Base-by-base conservation (phyloP, 306 rosid genomes). In the Trifolium fragiferum region DNA sequence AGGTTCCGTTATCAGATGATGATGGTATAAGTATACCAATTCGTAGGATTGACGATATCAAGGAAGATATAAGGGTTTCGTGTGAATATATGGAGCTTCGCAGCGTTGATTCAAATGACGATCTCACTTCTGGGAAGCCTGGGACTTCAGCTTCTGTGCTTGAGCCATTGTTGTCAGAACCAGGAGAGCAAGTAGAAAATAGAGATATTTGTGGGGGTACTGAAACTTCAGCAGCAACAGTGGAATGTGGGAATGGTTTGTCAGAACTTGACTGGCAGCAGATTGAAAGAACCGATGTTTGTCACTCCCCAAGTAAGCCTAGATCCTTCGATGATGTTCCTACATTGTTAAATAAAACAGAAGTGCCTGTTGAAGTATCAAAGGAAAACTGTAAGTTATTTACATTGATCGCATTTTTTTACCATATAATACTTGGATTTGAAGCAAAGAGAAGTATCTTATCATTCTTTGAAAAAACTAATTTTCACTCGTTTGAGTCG, bases 311-410 rank as follows among this genome's bases (percentile, higher is more conserved):
- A 66, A 74, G 79, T 46, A 83, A 82, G 71, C 79, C 71, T 19
- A 44, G 77, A 66, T 47, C 87, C 54, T 68, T 60, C 23, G 68
- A 74, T 12, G 67, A 60, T 57, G 68, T 44, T 66, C 38, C 80
- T 70, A 62, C 82, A 68, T 83, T 70, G 60, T 82, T 89, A 66
- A 66, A 58, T 83, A 57, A 83, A 54, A 59, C 13, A 12, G 82
- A 27, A 79, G 68, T 41, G 44, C 72, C 84, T 10, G 41, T 72
- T 66, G 81, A 86, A 79, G 85, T 73, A 54, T 79, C 89, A 27
- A 82, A 85, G 76, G 84, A 81, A 76, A 74, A 72, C 70, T 12
- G 98, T 94, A 84, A 90, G 98, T 89, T 71, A 51, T 21, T 44
- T 57, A 75, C 77, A 20, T 41, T 62, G 30, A 18, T 64, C 80